Evolutionary conservation across 2,329 filamentous ascomycete genomes (phyloP), one percentile per base, ranked within the genome.

Genomic region (Colletotrichum agaves): DNA sequence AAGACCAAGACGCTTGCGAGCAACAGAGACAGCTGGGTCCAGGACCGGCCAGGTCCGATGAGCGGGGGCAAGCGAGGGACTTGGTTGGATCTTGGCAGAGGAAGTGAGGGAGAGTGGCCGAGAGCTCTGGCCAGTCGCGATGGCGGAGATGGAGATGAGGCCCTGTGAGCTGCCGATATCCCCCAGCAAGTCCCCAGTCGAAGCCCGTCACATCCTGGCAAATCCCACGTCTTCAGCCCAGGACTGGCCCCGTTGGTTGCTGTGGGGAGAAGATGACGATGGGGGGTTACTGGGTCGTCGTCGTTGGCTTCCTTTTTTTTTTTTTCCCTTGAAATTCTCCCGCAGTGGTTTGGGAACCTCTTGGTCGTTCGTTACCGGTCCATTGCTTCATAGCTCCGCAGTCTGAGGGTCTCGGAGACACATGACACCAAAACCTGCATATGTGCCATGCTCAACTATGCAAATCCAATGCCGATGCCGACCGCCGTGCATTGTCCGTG

Each of bases 221-320:
- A 55, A 52, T 63, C 63, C 63, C 63, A 67, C 63, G 63, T 67
- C 60, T 63, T 63, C 63, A 57, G 52, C 63, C 63, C 60, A 67
- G 63, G 63, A 60, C 63, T 57, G 63, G 63, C 60, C 52, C 63
- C 63, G 63, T 67, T 63, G 63, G 63, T 67, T 67, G 63, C 63
- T 67, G 60, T 67, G 63, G 63, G 63, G 63, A 67, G 63, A 63
- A 67, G 52, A 67, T 67, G 64, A 67, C 64, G 61, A 67, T 67
- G 64, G 64, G 64, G 60, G 53, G 55, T 58, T 47, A 67, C 50
- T 44, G 63, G 63, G 50, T 58, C 64, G 39, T 43, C 41, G 39
- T 39, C 33, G 13, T 61, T 15, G 27, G 27, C 27, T 27, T 27
- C 27, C 6, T 2, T 1, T 7, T 58, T 59, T 46, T 49, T 35